phyloP scores from a whole-genome alignment of 2,329 filamentous ascomycete species.

The Penicillium olsonii region DNA sequence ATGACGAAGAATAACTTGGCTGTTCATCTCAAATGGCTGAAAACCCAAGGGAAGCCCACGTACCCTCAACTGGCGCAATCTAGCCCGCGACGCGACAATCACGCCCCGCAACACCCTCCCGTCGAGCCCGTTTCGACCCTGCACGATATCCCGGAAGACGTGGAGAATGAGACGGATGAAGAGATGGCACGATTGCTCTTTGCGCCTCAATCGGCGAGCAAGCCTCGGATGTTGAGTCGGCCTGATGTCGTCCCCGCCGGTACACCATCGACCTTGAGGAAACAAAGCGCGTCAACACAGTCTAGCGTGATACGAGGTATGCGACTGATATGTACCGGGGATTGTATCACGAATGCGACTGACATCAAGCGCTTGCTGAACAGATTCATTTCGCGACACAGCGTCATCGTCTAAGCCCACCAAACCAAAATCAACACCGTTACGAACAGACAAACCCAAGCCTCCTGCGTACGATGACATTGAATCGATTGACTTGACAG shows the following conservation, averaged over 20 bases:
- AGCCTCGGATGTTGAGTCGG: conserved; percentile 43
- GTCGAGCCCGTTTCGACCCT: conserved; percentile 19
- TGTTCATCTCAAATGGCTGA: conserved; percentile 50
- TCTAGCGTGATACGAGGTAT: conserved; percentile 29
- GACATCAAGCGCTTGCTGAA: not conserved
- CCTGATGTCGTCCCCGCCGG: conserved; percentile 21
- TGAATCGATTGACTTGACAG: conserved; percentile 50
- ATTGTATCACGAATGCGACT: not conserved
- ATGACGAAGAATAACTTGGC: conserved; percentile 53
- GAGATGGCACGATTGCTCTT: conserved; percentile 49
- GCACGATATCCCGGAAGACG: conserved; percentile 27
- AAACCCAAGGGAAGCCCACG: conserved; percentile 41
- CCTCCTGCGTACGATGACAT: conserved; percentile 34
- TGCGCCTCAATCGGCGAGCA: conserved; percentile 41
- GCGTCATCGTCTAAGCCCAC: conserved; percentile 17
- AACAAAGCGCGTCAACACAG: conserved; percentile 10
- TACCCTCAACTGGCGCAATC: conserved; percentile 30
- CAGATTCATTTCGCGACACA: conserved; percentile 20
- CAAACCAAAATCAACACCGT: conserved; percentile 22
- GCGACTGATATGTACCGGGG: not conserved
- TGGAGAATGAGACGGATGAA: conserved; percentile 28
- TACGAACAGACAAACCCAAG: conserved; percentile 20
- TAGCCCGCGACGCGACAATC: conserved; percentile 27
- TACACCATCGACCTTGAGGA: conserved; percentile 24
- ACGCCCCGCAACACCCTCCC: conserved; percentile 19